phyloP scores from a whole-genome alignment of 345 rosid species.

The Excoecaria agallocha region DNA sequence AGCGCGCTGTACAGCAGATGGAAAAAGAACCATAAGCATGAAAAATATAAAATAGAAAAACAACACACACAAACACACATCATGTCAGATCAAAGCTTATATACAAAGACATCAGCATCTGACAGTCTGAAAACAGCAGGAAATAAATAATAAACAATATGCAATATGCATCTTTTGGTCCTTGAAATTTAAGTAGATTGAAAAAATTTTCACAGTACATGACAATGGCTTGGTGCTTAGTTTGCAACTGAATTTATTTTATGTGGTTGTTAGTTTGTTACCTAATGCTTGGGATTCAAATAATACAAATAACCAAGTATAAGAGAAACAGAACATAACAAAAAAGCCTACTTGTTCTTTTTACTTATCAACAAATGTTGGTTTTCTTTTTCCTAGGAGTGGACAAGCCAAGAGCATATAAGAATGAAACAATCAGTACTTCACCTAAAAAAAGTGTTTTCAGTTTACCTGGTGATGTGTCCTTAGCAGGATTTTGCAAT shows the following conservation, averaged over 20 bases:
- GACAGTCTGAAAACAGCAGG: background rate
- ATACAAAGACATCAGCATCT: background rate
- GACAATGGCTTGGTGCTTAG: background rate
- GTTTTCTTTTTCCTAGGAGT: background rate
- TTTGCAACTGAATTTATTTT: background rate
- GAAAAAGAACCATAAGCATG: background rate
- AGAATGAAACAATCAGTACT: background rate
- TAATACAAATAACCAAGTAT: background rate
- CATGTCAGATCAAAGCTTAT: background rate
- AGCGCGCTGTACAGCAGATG: slow-evolving; percentile 62
- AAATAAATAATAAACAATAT: too few relatives aligned
- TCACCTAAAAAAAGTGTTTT: background rate
- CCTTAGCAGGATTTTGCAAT: slow-evolving; percentile 87
- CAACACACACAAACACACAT: too few relatives aligned
- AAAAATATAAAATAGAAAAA: background rate
- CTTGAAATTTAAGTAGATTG: background rate
- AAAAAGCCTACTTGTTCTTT: background rate
- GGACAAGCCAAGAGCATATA: background rate
- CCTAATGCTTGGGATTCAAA: background rate
- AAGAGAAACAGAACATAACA: background rate
- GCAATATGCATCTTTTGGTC: too few relatives aligned
- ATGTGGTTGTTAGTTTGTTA: background rate
- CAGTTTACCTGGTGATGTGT: slow-evolving; percentile 85
- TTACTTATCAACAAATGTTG: background rate
- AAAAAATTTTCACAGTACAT: background rate